Percentiles rank a stretch among this genome's conserved stretches.
Evolutionary conservation across 2,329 filamentous ascomycete genomes (phyloP).

Genomic region (Talaromyces piceae): DNA sequence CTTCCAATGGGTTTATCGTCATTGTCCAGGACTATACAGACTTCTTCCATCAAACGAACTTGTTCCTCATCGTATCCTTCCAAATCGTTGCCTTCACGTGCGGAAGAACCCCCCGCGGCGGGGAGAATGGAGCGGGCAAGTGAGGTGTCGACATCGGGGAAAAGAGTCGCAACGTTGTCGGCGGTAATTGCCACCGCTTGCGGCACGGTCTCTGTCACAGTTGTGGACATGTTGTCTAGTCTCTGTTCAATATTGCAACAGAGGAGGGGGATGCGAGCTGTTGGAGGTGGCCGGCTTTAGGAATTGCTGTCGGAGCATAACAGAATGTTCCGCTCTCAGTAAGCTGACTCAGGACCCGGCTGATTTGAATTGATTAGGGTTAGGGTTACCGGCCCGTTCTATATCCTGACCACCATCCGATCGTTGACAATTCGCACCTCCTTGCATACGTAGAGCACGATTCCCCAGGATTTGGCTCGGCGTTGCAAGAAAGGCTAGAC

Average conservation of each 20-base stretch:
- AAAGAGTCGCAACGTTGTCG: conserved; percentile 76
- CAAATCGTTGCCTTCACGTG: conserved; percentile 58
- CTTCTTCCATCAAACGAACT: conserved; percentile 96
- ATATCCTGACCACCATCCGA: too few species aligned
- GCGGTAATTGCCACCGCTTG: conserved; percentile 64
- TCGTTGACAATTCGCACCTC: too few species aligned
- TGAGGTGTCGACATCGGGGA: conserved; percentile 68
- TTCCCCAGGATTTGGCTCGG: too few species aligned
- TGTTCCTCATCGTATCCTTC: conserved; percentile 95
- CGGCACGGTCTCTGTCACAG: conserved; percentile 45
- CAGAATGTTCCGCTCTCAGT: too few species aligned
- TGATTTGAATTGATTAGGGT: too few species aligned
- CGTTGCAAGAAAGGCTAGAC: too few species aligned
- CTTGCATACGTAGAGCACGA: too few species aligned
- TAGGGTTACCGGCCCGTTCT: too few species aligned
- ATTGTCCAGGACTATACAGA: conserved; percentile 93
- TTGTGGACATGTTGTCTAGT: conserved; percentile 37
- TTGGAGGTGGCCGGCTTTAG: too few species aligned
- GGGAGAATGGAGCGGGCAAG: conserved; percentile 46
- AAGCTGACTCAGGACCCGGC: too few species aligned
- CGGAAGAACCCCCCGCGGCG: conserved; percentile 29
- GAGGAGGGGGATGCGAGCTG: background rate
- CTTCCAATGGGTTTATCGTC: conserved; percentile 90
- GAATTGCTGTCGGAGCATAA: too few species aligned
- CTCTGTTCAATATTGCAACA: background rate